A percentile compares a stretch with the other conserved stretches of the same genome.
Conservation (phyloP, 306 rosid species). For the Dalbergia cultrata region DNA sequence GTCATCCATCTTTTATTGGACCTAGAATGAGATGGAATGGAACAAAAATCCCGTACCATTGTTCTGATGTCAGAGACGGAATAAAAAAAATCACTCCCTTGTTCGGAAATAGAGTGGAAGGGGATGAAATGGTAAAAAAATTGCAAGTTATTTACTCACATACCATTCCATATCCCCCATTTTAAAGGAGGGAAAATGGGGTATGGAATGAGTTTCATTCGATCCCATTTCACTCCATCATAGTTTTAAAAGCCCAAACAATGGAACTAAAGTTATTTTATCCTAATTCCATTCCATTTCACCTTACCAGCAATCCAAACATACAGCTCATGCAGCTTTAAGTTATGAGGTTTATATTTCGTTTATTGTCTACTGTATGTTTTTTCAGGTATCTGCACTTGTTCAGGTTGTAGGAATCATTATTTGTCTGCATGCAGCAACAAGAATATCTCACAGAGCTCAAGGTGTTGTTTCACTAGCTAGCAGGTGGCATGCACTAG, state of each 20-base stretch:
- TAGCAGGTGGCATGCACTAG: slow-evolving; percentile 83
- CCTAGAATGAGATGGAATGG: background rate
- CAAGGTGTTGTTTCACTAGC: slow-evolving; percentile 78
- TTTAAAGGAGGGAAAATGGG: background rate
- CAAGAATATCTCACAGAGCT: slow-evolving; percentile 88
- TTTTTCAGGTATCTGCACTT: slow-evolving; percentile 72
- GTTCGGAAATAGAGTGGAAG: background rate
- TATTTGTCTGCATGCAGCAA: slow-evolving; percentile 80
- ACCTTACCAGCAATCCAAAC: background rate
- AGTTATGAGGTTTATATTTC: slow-evolving; percentile 4
- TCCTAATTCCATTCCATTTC: background rate
- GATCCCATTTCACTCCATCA: background rate
- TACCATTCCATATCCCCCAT: background rate
- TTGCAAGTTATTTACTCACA: background rate
- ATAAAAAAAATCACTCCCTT: background rate
- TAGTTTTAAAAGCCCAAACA: background rate
- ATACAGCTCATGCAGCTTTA: background rate
- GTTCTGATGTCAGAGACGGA: background rate
- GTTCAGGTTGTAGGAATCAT: slow-evolving; percentile 89
- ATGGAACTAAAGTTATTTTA: background rate
- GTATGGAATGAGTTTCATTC: background rate
- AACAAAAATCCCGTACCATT: background rate
- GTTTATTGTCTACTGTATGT: background rate
- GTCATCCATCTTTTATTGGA: background rate
- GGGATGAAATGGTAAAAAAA: background rate